A percentile compares a stretch with the other conserved stretches of the same genome.
phyloP scores from a whole-genome alignment of 441 rosid species.

The Pelargonium myrrhifolium region DNA sequence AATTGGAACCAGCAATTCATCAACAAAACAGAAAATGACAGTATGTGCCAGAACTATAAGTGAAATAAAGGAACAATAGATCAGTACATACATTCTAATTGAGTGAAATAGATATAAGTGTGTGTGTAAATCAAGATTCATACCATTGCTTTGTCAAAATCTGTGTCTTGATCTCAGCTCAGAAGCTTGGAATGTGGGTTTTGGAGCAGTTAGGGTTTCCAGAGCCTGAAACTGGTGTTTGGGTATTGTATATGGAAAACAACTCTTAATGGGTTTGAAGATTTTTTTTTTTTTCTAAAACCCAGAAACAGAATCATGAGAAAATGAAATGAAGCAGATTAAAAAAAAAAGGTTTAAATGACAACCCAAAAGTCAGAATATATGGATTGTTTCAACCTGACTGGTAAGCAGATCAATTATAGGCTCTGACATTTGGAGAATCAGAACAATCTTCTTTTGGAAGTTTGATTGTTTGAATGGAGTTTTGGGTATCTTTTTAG shows the following conservation, averaged over 20 bases:
- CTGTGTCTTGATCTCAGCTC: not conserved
- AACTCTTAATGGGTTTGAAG: not conserved
- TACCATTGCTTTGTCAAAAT: not conserved
- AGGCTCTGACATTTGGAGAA: too few species aligned
- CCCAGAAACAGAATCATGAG: conserved; percentile 12
- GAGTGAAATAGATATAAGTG: not conserved
- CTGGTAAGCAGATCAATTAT: not conserved
- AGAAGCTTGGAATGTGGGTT: not conserved
- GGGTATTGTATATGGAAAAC: not conserved
- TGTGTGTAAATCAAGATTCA: not conserved
- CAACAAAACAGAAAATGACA: not conserved
- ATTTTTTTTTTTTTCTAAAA: not conserved
- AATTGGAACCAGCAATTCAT: not conserved
- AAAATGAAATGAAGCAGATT: not conserved
- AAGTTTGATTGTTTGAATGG: too few species aligned
- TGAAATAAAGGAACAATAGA: not conserved
- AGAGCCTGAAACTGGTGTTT: not conserved
- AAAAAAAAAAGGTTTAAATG: not conserved
- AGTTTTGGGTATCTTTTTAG: too few species aligned
- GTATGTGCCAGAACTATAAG: too few species aligned
- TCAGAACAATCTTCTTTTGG: not conserved
- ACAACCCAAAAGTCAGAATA: not conserved
- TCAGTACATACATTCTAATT: not conserved
- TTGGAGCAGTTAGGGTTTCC: not conserved
- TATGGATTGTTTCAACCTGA: too few species aligned